Evolutionary conservation across 805 yeast species (phyloP).

Genomic region (Helenozyma baotianmanensis): DNA sequence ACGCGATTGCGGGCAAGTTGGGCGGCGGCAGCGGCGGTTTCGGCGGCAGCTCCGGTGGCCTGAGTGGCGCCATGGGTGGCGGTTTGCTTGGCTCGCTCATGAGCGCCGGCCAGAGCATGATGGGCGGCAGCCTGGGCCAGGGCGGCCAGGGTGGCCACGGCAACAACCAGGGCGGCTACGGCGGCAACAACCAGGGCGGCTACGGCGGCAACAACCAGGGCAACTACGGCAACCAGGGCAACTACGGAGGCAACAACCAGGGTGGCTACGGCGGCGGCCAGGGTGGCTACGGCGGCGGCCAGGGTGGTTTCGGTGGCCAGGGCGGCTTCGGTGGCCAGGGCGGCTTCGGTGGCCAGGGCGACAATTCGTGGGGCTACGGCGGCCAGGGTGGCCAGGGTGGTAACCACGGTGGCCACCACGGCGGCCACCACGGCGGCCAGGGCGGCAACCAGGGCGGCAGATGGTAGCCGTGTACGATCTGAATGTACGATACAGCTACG

Average conservation of each 20-base stretch:
- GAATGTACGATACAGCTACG: no score
- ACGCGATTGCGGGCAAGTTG: slow-evolving; percentile 10
- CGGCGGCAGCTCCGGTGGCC: slow-evolving; percentile 1
- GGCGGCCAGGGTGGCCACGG: slow-evolving; percentile 4
- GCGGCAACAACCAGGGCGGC: slow-evolving; percentile 5
- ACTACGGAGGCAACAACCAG: slow-evolving; percentile 4
- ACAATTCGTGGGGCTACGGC: slow-evolving; percentile 10
- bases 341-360: slow-evolving; percentile 1
- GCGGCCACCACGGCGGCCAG: slow-evolving; percentile 1
- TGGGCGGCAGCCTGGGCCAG: background rate
- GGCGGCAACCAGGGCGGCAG: slow-evolving; percentile 9
- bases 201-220: no score
- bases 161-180: slow-evolving; percentile 7
- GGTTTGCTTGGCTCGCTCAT: background rate
- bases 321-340: slow-evolving; percentile 1
- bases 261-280: background rate
- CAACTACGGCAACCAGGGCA: slow-evolving; percentile 2
- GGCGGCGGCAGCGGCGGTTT: slow-evolving; percentile 22
- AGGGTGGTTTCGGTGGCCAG: slow-evolving; percentile 2
- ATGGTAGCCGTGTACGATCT: slow-evolving; percentile 4
- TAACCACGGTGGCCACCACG: slow-evolving; percentile 3
- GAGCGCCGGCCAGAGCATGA: no score
- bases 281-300: slow-evolving; percentile 3
- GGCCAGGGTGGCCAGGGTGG: slow-evolving; percentile 7
- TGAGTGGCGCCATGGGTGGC: background rate